Base-by-base conservation (phyloP, 495 filamentous ascomycete species). In the Penicillium malachiteum region DNA sequence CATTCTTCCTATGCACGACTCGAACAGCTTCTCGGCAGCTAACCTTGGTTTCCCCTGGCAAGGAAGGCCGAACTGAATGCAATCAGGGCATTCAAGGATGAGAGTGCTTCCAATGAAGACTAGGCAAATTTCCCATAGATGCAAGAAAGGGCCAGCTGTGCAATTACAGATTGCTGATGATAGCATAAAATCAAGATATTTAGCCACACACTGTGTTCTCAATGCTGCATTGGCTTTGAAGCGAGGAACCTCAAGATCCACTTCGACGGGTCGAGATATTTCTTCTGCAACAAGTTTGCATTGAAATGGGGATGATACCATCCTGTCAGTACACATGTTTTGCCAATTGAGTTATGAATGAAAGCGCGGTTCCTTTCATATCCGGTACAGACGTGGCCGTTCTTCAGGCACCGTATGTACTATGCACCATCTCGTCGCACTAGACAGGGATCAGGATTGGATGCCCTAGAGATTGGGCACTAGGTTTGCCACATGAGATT, bases 371-470 rank as follows among this genome's bases (percentile, higher is more conserved):
- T 53, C 33, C 58, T 60, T 35, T 66, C 57, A 57, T 65, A 68
- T 7, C 59, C 61, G 18, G 57, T 58, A 56, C 58, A 68, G 42
- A 63, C 41, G 52, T 65, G 64, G 53, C 69, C 58, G 38, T 67
- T 62, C 30, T 66, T 66, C 59, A 67, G 54, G 52, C 64, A 72
- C 26, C 60, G 55, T 34, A 60, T 39, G 40, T 60, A 69, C 55
- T 46, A 9, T 55, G 62, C 54, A 60, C 65, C 37, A 58, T 50
- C 45, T 64, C 63, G 54, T 72, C 66, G 30, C 66, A 69, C 66
- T 60, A 62, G 14, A 54, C 21, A 52, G 31, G 58, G 34, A 21
- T 48, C 50, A 54, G 40, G 16, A 44, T 55, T 54, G 52, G 51
- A 59, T 57, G 44, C 31, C 21, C 17, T 42, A 32, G 14, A 34